Conservation (phyloP, 2,329 filamentous ascomycete genomes). For the Neofusicoccum sp. region DNA sequence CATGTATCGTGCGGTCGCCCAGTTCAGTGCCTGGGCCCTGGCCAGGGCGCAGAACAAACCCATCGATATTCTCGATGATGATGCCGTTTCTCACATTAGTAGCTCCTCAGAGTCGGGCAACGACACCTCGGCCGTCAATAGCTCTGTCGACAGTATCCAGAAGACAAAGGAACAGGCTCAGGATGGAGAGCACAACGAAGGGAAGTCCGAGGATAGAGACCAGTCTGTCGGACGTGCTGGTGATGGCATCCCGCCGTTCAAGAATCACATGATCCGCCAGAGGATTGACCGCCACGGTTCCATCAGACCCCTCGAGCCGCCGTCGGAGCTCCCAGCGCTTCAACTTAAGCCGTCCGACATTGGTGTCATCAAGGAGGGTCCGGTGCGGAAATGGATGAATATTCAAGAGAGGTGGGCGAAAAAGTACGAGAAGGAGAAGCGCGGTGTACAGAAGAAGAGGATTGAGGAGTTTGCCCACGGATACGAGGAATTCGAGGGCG, state of each 20-base stretch:
- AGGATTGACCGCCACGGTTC: constrained; percentile 75
- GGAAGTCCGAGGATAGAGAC: neutral
- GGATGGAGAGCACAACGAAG: neutral
- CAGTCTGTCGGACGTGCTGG: constrained; percentile 73
- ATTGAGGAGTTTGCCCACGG: constrained; percentile 65
- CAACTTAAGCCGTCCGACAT: constrained; percentile 63
- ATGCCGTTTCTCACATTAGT: constrained; percentile 72
- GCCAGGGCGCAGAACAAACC: constrained; percentile 75
- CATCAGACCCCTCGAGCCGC: constrained; percentile 65
- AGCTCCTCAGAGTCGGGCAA: constrained; percentile 39
- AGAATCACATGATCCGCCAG: constrained; percentile 88
- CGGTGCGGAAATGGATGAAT: constrained; percentile 79
- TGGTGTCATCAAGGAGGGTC: constrained; percentile 75
- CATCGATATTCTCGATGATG: constrained; percentile 80
- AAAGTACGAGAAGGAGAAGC: constrained; percentile 67
- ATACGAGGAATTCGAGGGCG: constrained; percentile 69
- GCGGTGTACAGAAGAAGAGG: constrained; percentile 69
- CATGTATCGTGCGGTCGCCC: constrained; percentile 90
- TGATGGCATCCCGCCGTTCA: constrained; percentile 76
- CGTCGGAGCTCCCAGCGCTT: constrained; percentile 65
- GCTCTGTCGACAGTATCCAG: constrained; percentile 22
- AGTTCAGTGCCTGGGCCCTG: constrained; percentile 90
- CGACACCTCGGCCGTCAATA: constrained; percentile 10
- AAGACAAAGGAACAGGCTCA: neutral
- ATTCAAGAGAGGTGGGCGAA: constrained; percentile 71